Evolutionary conservation across 441 rosid genomes (phyloP).

Genomic region (Flueggea neowawraea): DNA sequence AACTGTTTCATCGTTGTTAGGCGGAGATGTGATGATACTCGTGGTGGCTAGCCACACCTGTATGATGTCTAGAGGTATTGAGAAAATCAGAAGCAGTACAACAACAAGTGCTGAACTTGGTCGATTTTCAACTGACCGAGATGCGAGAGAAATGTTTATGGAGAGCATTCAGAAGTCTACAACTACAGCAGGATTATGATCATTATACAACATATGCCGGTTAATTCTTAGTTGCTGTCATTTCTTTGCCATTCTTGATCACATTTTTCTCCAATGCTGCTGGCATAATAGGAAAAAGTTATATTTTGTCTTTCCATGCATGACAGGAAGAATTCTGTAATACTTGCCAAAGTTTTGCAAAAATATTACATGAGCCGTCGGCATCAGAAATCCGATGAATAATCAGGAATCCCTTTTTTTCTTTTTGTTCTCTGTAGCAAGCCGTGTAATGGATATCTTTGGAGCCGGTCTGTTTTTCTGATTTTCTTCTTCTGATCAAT

Average conservation of each 20-base stretch:
- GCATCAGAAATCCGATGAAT: too few species aligned
- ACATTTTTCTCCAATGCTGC: too few species aligned
- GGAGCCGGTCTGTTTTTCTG: too few species aligned
- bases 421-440: too few species aligned
- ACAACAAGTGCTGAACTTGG: conserved; percentile 86
- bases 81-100: conserved; percentile 88
- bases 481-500: too few species aligned
- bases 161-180: conserved; percentile 42
- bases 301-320: too few species aligned
- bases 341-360: too few species aligned
- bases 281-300: too few species aligned
- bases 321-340: too few species aligned
- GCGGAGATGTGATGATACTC: conserved; percentile 86
- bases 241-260: background rate
- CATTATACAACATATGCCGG: background rate
- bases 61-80: conserved; percentile 95
- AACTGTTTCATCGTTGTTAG: conserved; percentile 57
- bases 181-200: conserved; percentile 20
- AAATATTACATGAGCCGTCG: too few species aligned
- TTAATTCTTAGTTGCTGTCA: background rate
- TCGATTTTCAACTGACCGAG: conserved; percentile 55
- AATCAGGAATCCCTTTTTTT: too few species aligned
- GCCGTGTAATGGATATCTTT: too few species aligned
- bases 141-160: conserved; percentile 59
- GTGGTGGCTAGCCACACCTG: conserved; percentile 91